Conservation (phyloP, 495 filamentous ascomycete genomes). For the Evernia prunastri region DNA sequence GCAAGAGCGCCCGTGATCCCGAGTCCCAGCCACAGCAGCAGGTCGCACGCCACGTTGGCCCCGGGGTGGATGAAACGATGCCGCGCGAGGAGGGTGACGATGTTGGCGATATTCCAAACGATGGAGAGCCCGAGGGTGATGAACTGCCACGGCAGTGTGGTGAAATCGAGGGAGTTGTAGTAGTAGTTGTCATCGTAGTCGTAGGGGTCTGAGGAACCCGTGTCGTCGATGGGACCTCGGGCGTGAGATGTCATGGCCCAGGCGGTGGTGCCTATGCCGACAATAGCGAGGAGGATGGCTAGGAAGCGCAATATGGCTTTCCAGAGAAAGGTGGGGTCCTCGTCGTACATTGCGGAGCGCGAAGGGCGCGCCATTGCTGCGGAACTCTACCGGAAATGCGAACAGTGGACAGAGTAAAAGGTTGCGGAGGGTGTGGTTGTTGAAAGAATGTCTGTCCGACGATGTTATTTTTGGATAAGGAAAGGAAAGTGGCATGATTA, state of each 20-base stretch:
- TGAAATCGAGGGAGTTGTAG: neutral
- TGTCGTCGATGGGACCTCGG: neutral
- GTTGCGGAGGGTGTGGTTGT: neutral
- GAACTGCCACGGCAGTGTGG: constrained; percentile 22
- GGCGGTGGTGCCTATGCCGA: constrained; percentile 29
- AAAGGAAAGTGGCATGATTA: neutral
- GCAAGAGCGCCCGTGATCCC: constrained; percentile 26
- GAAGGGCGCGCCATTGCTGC: constrained; percentile 13
- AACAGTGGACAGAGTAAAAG: neutral
- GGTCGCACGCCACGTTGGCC: constrained; percentile 31
- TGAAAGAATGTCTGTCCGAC: neutral
- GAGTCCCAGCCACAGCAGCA: constrained; percentile 32
- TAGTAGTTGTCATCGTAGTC: neutral
- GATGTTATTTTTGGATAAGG: neutral
- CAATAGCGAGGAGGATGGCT: constrained; percentile 25
- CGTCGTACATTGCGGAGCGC: neutral
- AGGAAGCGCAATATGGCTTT: constrained; percentile 30
- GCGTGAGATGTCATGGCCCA: constrained; percentile 21
- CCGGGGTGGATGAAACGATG: constrained; percentile 30
- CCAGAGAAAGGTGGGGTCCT: constrained; percentile 25
- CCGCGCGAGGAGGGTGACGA: constrained; percentile 18
- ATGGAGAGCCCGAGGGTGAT: constrained; percentile 27
- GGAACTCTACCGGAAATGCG: neutral
- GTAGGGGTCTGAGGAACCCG: too few relatives aligned
- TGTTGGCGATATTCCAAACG: constrained; percentile 25